Conservation (phyloP, 805 yeast genomes). For the Hanseniaspora hatyaiensis region DNA sequence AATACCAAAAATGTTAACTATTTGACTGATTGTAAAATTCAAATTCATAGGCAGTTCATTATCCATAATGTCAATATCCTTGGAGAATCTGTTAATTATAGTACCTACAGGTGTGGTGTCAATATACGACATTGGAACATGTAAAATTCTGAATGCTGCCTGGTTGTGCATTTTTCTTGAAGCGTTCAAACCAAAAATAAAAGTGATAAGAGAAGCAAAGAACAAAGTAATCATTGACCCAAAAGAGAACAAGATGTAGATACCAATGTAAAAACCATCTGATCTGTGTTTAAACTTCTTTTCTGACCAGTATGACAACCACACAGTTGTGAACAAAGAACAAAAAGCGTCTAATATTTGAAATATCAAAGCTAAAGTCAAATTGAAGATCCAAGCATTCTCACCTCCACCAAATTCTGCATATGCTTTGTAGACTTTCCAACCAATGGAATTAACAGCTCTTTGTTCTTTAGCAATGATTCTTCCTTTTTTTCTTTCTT, state of each 20-base stretch:
- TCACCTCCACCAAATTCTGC: constrained; percentile 33
- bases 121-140: constrained; percentile 71
- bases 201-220: constrained; percentile 36
- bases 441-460: constrained; percentile 32
- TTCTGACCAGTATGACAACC: constrained; percentile 77
- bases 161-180: constrained; percentile 47
- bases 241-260: constrained; percentile 52
- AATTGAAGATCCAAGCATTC: constrained; percentile 25
- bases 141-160: constrained; percentile 50
- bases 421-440: constrained; percentile 30
- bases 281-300: constrained; percentile 38
- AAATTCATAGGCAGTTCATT: constrained; percentile 60
- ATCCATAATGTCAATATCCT: constrained; percentile 67
- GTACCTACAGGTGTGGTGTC: constrained; percentile 85
- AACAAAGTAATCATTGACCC: constrained; percentile 36
- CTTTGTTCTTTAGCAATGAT: constrained; percentile 27
- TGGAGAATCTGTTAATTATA: constrained; percentile 68
- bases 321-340: constrained; percentile 51
- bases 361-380: constrained; percentile 24
- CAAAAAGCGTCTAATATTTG: constrained; percentile 37
- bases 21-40: constrained; percentile 45
- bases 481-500: constrained; percentile 16
- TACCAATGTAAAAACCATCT: constrained; percentile 57
- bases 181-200: constrained; percentile 43
- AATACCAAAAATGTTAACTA: constrained; percentile 43